These are phyloP conservation scores for Wickerhamiella azyma DNA, from an alignment of 805 yeast species.

Conservation along the genomic window DNA sequence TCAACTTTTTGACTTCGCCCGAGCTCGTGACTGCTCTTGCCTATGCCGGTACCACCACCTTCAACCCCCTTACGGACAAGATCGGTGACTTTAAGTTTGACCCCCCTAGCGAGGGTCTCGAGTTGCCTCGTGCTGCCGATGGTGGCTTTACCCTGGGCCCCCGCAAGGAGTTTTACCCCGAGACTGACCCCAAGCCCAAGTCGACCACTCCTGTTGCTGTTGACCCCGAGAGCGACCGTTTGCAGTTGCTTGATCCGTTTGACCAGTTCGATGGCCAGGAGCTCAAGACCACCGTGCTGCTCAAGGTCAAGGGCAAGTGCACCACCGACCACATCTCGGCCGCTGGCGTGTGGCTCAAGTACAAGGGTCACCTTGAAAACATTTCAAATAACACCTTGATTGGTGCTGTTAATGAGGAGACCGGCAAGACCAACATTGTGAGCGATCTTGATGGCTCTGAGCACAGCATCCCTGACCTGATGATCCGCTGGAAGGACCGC, in stretches of 20 bases:
- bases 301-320: constrained; percentile 95
- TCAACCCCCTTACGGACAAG: constrained; percentile 83
- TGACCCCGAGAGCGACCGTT: constrained; percentile 81
- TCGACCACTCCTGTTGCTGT: constrained; percentile 49
- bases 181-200: constrained; percentile 47
- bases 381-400: constrained; percentile 89
- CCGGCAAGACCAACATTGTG: constrained; percentile 87
- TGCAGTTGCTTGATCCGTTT: constrained; percentile 84
- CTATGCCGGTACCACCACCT: constrained; percentile 82
- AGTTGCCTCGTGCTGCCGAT: constrained; percentile 45
- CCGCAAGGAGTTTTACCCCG: constrained; percentile 63
- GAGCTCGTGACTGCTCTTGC: constrained; percentile 96
- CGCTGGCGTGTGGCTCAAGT: constrained; percentile 97
- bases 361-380: constrained; percentile 94
- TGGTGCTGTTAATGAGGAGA: constrained; percentile 94
- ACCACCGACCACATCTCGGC: constrained; percentile 98
- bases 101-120: constrained; percentile 68
- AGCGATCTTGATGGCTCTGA: constrained; percentile 71
- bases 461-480: constrained; percentile 82
- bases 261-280: constrained; percentile 78
- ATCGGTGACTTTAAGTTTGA: constrained; percentile 67
- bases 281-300: constrained; percentile 54
- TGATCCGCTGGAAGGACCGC: constrained; percentile 89
- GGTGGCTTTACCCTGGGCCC: constrained; percentile 60
- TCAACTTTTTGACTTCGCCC: constrained; percentile 97